phyloP scores from a whole-genome alignment of 108 stramenopile species.

The Cylindrotheca fusiformis region DNA sequence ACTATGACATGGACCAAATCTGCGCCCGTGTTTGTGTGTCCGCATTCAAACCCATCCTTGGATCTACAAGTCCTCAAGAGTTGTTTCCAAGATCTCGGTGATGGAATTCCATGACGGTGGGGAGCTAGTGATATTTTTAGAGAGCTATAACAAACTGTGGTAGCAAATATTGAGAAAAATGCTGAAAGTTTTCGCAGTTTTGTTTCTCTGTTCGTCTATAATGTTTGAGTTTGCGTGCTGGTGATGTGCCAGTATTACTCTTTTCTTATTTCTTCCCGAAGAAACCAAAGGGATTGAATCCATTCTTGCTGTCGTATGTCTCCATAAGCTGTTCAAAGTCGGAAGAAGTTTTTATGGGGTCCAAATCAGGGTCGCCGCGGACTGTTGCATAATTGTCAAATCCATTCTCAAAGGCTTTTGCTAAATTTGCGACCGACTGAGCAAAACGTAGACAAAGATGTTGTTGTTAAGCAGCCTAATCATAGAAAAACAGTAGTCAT shows the following conservation, averaged over 20 bases:
- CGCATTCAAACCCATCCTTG: constrained; percentile 44
- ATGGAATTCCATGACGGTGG: no score
- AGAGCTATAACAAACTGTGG: no score
- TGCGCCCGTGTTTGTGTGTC: constrained; percentile 71
- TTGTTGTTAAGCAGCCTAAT: background rate
- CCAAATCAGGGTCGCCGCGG: constrained; percentile 72
- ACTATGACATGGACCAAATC: constrained; percentile 70
- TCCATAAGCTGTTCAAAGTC: constrained; percentile 70
- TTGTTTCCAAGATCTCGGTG: background rate
- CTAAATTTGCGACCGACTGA: constrained; percentile 48
- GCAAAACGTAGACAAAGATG: background rate
- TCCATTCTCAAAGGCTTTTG: constrained; percentile 69
- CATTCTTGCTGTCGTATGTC: constrained; percentile 47
- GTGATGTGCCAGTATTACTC: no score
- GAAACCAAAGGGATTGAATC: constrained; percentile 70
- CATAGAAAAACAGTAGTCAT: background rate
- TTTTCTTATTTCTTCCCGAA: constrained; percentile 38
- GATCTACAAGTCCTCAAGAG: background rate
- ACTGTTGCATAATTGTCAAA: constrained; percentile 80
- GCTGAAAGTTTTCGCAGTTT: no score
- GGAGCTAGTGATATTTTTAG: no score
- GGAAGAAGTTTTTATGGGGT: constrained; percentile 29
- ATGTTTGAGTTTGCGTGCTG: no score
- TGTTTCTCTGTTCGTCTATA: no score
- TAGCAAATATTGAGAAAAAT: no score